Conservation (phyloP, 768 basidiomycete species). For the Suillus paluster region DNA sequence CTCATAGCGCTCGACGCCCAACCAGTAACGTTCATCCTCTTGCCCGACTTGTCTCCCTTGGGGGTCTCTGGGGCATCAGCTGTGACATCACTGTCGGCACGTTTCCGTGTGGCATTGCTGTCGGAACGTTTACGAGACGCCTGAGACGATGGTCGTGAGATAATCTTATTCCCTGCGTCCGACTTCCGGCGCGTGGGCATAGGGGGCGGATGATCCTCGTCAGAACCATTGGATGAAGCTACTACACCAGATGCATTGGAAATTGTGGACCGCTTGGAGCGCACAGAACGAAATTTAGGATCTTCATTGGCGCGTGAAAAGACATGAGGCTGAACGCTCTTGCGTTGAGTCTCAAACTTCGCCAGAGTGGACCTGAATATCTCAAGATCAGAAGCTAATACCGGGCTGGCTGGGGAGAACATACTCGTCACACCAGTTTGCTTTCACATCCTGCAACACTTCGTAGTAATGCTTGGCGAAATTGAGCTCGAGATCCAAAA, state of each 20-base stretch:
- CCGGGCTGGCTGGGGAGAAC: constrained; percentile 24
- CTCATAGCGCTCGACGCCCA: constrained; percentile 74
- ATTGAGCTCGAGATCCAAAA: constrained; percentile 76
- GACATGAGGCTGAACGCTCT: constrained; percentile 20
- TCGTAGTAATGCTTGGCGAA: constrained; percentile 76
- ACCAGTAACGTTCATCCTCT: constrained; percentile 40
- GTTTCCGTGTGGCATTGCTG: constrained; percentile 60
- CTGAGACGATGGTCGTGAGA: constrained; percentile 61
- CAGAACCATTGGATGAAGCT: constrained; percentile 38
- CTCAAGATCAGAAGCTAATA: constrained; percentile 11
- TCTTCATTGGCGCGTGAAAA: constrained; percentile 24
- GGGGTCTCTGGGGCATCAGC: constrained; percentile 40
- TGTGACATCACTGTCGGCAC: constrained; percentile 60
- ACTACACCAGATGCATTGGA: constrained; percentile 18
- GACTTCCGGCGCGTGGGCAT: constrained; percentile 44
- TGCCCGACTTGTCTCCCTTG: constrained; percentile 42
- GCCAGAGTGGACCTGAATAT: constrained; percentile 32
- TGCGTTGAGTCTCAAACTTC: constrained; percentile 29
- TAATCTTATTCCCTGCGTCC: constrained; percentile 41
- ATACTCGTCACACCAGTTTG: constrained; percentile 70
- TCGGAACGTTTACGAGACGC: constrained; percentile 68
- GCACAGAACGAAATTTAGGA: constrained; percentile 36
- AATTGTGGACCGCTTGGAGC: constrained; percentile 36
- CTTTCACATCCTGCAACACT: constrained; percentile 71
- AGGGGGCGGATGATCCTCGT: constrained; percentile 32